Base-by-base conservation (phyloP, 495 filamentous ascomycete species). In the Aspergillus sclerotiicarbonarius region DNA sequence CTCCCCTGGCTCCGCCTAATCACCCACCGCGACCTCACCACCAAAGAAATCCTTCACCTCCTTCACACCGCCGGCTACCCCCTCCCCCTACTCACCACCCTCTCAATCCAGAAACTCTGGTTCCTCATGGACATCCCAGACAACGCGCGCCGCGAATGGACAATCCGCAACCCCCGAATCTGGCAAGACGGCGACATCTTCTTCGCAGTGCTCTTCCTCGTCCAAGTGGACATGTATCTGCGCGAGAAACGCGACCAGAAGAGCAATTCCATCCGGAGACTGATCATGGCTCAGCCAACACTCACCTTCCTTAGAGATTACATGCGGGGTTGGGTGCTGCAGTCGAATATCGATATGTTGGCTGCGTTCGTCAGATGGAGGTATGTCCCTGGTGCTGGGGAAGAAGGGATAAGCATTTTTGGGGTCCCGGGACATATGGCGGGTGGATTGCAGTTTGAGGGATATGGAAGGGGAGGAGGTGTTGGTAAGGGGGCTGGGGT, bases 201-300 rank as follows among this genome's bases (percentile, higher is more conserved):
- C 62, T 68, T 76, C 39, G 71, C 75, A 6, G 75, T 78, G 7
- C 57, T 81, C 39, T 86, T 89, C 70, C 67, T 88, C 58, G 56
- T 86, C 61, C 87, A 88, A 67, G 72, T 90, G 10, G 76, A 84
- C 59, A 77, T 87, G 76, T 74, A 67, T 41, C 80, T 87, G 20
- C 81, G 76, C 16, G 79, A 71, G 83, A 62, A 83, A 82, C 1
- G 54, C 76, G 13, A 71, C 66, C 33, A 76, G 74, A 8, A 68
- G 68, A 13, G 67, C 67, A 32, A 12, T 6, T 65, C 54, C 3
- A 61, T 89, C 39, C 70, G 81, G 21, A 69, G 78, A 20, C 62
- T 90, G 55, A 73, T 89, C 53, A 63, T 89, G 37, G 81, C 79
- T n/a, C 85, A 89, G 64, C 70, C 73, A n/a, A 67, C 70, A 25